These are phyloP conservation scores for Chaetomium fimeti DNA, from an alignment of 495 filamentous ascomycete species.

Conservation along the genomic window DNA sequence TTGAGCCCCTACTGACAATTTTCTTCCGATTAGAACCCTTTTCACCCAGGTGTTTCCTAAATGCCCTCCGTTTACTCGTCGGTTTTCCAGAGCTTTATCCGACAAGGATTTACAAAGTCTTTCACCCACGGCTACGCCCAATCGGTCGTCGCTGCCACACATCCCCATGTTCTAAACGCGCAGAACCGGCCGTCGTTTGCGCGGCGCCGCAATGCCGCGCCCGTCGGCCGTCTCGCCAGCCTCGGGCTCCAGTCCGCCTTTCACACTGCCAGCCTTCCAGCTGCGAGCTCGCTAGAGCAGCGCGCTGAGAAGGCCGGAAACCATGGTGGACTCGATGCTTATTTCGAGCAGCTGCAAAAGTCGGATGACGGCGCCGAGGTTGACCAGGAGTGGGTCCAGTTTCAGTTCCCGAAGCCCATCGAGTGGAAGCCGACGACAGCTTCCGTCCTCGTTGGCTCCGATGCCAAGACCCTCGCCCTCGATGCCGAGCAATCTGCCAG, in stretches of 20 bases:
- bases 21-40: constrained; percentile 34
- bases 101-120: constrained; percentile 92
- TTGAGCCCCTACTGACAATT: neutral
- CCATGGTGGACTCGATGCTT: constrained; percentile 69
- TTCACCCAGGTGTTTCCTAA: constrained; percentile 53
- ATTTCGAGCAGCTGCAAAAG: constrained; percentile 84
- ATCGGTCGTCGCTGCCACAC: constrained; percentile 91
- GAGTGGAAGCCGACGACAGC: constrained; percentile 72
- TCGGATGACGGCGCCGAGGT: constrained; percentile 60
- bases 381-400: constrained; percentile 84
- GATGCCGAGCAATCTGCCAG: constrained; percentile 31
- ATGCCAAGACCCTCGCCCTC: constrained; percentile 45
- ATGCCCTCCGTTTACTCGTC: constrained; percentile 60
- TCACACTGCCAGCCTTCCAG: constrained; percentile 48
- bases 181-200: constrained; percentile 58
- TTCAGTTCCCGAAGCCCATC: constrained; percentile 80
- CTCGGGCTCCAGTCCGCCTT: constrained; percentile 76
- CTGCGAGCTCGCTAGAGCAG: constrained; percentile 39
- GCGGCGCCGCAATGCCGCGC: constrained; percentile 44
- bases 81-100: constrained; percentile 80
- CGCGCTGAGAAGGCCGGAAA: constrained; percentile 43
- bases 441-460: constrained; percentile 50
- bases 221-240: constrained; percentile 57
- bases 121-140: constrained; percentile 97
- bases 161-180: constrained; percentile 75